Base-by-base conservation (phyloP, 2,329 filamentous ascomycete genomes). In the Knufia petricola region DNA sequence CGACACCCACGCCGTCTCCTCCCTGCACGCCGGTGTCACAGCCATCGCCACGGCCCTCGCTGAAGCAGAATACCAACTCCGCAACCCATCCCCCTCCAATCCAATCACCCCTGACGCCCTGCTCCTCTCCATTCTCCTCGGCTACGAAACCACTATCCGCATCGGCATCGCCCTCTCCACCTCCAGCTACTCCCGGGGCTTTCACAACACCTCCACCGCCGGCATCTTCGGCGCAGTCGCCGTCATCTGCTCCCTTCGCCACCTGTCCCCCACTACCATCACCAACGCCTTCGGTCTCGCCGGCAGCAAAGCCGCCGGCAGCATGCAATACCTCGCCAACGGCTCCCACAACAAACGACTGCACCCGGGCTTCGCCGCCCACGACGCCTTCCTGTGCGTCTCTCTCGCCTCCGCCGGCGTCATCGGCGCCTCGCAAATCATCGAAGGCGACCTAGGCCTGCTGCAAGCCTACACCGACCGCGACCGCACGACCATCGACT, bases 1-100 rank as follows among this genome's bases (percentile, higher is more conserved):
- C 55, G 69, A 72, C 53, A 72, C 69, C 2, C 66, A 69, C 49
- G 67, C 67, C 2, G 54, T 60, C 2, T 67, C 66, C 1, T 66
- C 66, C 13, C 56, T 71, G 13, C 69, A 72, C 52, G 62, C 67
- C 0, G 69, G 69, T 23, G 63, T 67, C 0, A 67, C 67, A 0
- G 59, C 66, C 13, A 66, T 59, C 32, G 50, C 50, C 2, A 54
- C 55, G 13, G 56, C 51, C 0, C 55, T 67, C 36, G 59, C 63
- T 9, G 58, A 62, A 49, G 60, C 61, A 1, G 64, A 67, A 48
- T 13, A 59, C 2, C 51, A 60, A 1, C 58, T 53, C 7, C 39
- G 49, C 9, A 30, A 47, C 9, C 24, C 15, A 4, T 15, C 8
- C 9, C n/a, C 44, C 19, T 10, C 44, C 9, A 23, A 28, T 8